A percentile compares a stretch with the other conserved stretches of the same genome.
These are phyloP conservation scores for Erigeron philadelphicus DNA, from an alignment of 140 eudicot species.

Conservation along the genomic window DNA sequence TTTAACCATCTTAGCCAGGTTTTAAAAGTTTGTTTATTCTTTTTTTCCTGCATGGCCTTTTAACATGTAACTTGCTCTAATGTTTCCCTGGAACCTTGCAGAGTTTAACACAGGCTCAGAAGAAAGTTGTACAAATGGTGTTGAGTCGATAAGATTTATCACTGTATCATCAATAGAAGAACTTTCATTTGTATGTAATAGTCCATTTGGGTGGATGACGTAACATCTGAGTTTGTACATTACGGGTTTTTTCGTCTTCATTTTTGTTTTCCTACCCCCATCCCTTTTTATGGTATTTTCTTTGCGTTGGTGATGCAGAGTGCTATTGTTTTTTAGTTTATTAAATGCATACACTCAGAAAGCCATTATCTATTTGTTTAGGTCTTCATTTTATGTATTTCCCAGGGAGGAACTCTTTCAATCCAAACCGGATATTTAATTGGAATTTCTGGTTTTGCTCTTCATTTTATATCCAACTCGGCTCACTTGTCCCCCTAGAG, in stretches of 20 bases:
- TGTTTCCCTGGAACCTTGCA: conserved; percentile 31
- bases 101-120: conserved; percentile 82
- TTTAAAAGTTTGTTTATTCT: background rate
- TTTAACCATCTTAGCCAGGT: conserved; percentile 90
- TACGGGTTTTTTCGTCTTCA: conserved; percentile 23
- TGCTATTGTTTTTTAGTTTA: background rate
- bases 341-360: no score
- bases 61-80: background rate
- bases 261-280: background rate
- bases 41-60: background rate
- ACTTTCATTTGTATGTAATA: conserved; percentile 23
- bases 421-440: no score
- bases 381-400: no score
- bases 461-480: no score
- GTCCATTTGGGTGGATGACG: conserved; percentile 2
- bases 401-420: no score
- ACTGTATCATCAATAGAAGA: conserved; percentile 23
- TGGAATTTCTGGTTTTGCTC: no score
- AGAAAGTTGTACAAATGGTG: conserved; percentile 62
- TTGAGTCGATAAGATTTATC: conserved; percentile 36
- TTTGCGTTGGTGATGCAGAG: conserved; percentile 3
- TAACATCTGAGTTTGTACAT: conserved; percentile 33
- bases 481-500: no score
- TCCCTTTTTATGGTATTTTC: background rate
- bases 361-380: no score